Base-by-base conservation (phyloP, 176 grass and related monocot species). In the Lolium rigidum region DNA sequence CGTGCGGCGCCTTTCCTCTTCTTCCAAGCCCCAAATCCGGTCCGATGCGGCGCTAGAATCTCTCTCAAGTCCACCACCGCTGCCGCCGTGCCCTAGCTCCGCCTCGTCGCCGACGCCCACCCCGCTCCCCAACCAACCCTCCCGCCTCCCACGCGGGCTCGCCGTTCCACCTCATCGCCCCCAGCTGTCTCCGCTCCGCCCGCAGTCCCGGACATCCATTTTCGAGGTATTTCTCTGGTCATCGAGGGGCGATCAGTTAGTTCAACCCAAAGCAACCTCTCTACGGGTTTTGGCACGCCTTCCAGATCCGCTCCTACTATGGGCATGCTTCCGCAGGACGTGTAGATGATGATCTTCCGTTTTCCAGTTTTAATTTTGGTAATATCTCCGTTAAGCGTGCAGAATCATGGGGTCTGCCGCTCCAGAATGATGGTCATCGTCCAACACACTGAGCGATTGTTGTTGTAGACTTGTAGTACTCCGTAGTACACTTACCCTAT, bases 1-100 rank as follows among this genome's bases (percentile, higher is more conserved):
- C n/a, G n/a, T n/a, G n/a, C n/a, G n/a, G n/a, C n/a, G n/a, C n/a
- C 71, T 46, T 46, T 74, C 70, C 21, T 50, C 71, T 74, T 51
- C 71, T 6, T 22, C 44, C 10, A 4, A n/a, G n/a, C n/a, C 31
- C 31, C 31, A 1, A 35, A 35, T 35, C 31, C 31, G 31, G 31
- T 35, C 31, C 25, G n/a, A 50, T 28, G 1, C 67, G 38, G 38
- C 16, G n/a, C 37, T 12, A 43, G 18, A 31, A 66, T 66, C 63
- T 31, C 62, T 28, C 62, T 25, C 11, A 15, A 43, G 6, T 3
- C 7, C 10, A 39, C 66, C 66, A 9, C 18, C 69, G 28, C 26
- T 0, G 70, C 70, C 18, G 70, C 70, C 70, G 43, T 9, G 70
- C 70, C 70, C 43, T 74, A 74, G 70, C 43, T 16, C 5, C 11